These are phyloP conservation scores for Tylopilus vinaceipallidus DNA, from an alignment of 768 basidiomycete genomes.

Conservation along the genomic window DNA sequence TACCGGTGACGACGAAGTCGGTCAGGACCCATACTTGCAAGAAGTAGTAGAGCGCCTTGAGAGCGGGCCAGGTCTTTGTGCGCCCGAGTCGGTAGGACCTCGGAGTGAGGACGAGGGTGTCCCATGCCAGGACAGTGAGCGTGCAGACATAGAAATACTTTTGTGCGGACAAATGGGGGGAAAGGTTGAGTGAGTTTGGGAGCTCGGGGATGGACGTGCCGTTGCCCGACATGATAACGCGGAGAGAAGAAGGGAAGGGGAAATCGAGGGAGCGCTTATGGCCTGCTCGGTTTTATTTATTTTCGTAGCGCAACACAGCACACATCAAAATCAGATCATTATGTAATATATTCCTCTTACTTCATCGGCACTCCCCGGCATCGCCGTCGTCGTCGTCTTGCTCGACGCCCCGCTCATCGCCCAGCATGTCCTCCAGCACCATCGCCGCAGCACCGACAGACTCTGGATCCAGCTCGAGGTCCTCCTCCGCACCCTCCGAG, in stretches of 20 bases:
- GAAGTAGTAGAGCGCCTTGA: slow-evolving; percentile 77
- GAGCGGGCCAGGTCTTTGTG: slow-evolving; percentile 64
- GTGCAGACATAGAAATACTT: slow-evolving; percentile 91
- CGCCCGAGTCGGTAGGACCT: slow-evolving; percentile 71
- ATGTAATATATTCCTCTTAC: slow-evolving; percentile 10
- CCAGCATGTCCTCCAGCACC: slow-evolving; percentile 16
- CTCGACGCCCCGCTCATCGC: not conserved
- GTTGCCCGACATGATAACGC: slow-evolving; percentile 18
- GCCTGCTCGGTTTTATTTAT: slow-evolving; percentile 7
- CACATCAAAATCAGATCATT: slow-evolving; percentile 23
- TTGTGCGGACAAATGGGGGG: slow-evolving; percentile 78
- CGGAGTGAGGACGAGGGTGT: slow-evolving; percentile 80
- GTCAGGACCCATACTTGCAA: slow-evolving; percentile 73
- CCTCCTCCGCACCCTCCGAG: slow-evolving; percentile 4
- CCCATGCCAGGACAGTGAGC: slow-evolving; percentile 87
- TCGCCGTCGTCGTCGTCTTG: not conserved
- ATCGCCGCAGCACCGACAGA: not conserved
- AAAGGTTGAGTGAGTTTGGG: slow-evolving; percentile 68
- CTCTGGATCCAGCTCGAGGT: not conserved
- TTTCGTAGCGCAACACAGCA: slow-evolving; percentile 17
- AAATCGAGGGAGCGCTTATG: too few relatives aligned
- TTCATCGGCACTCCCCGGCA: slow-evolving; percentile 1
- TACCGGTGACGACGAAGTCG: slow-evolving; percentile 77
- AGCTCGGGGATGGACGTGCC: slow-evolving; percentile 24
- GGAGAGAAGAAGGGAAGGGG: not conserved